A percentile compares a stretch with the other conserved stretches of the same genome.
Evolutionary conservation across 768 basidiomycete genomes (phyloP).

Genomic region (Trametes cubensis): DNA sequence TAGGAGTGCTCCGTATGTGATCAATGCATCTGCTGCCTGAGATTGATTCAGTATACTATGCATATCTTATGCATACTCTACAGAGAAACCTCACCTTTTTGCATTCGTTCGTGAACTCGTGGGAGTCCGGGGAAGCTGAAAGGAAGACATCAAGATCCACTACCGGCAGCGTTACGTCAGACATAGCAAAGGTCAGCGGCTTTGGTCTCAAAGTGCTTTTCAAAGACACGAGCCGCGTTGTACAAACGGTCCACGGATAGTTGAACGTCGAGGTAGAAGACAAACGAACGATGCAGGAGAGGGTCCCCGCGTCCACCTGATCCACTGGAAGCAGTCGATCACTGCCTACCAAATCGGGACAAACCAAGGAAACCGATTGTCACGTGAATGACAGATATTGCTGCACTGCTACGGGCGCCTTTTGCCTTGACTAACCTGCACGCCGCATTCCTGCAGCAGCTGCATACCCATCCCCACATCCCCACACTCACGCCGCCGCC

Average conservation of each 20-base stretch:
- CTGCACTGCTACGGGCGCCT: conserved; percentile 14
- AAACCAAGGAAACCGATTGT: not conserved
- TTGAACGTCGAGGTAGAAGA: not conserved
- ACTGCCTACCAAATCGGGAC: conserved; percentile 5
- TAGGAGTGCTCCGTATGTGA: conserved; percentile 83
- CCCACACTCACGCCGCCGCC: not conserved
- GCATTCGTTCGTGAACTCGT: conserved; percentile 60
- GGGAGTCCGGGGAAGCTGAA: conserved; percentile 46
- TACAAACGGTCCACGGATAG: no score
- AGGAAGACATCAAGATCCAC: conserved; percentile 79
- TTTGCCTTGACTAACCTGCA: conserved; percentile 21
- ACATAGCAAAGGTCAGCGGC: conserved; percentile 27
- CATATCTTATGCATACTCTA: not conserved
- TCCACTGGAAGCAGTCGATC: conserved; percentile 1
- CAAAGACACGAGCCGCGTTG: no score
- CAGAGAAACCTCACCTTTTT: conserved; percentile 49
- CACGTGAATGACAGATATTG: conserved; percentile 15
- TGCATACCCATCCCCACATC: conserved; percentile 2
- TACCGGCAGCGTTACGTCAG: conserved; percentile 62
- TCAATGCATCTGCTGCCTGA: conserved; percentile 81
- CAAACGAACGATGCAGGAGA: not conserved
- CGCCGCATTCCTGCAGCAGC: conserved; percentile 11
- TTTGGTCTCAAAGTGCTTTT: not conserved
- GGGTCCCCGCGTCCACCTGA: not conserved
- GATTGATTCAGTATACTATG: not conserved